phyloP scores from a whole-genome alignment of 768 basidiomycete genomes.

The Gautieria morchelliformis region DNA sequence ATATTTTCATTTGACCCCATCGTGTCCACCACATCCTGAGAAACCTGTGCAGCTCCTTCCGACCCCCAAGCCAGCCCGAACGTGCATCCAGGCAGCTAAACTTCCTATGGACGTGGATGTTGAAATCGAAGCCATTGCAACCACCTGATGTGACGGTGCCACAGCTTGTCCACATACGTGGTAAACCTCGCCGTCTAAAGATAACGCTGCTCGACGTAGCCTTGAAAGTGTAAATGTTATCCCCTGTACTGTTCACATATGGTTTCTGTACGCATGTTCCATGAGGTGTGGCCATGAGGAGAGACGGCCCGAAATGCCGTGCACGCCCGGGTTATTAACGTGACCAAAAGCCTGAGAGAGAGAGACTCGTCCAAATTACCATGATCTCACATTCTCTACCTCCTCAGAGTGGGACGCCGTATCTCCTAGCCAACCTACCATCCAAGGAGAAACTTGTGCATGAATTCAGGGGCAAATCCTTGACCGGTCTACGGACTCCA shows the following conservation, averaged over 20 bases:
- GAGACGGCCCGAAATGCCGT: background rate
- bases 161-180: too few species aligned
- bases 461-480: constrained; percentile 47
- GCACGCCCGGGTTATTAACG: too few species aligned
- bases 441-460: constrained; percentile 25
- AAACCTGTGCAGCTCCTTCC: constrained; percentile 30
- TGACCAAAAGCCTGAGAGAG: background rate
- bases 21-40: background rate
- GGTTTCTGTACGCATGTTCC: too few species aligned
- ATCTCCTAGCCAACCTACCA: constrained; percentile 23
- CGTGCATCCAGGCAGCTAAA: constrained; percentile 64
- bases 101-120: constrained; percentile 62
- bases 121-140: constrained; percentile 66
- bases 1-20: background rate
- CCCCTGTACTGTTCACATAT: too few species aligned
- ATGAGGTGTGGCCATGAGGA: too few species aligned
- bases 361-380: too few species aligned
- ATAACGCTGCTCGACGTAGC: too few species aligned
- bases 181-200: too few species aligned
- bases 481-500: constrained; percentile 60
- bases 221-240: too few species aligned
- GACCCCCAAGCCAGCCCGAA: constrained; percentile 58
- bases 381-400: constrained; percentile 10
- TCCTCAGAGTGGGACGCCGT: constrained; percentile 39
- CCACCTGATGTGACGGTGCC: constrained; percentile 10